Evolutionary conservation across 2,329 filamentous ascomycete species (phyloP).

Genomic region (Verticillium nubilum): DNA sequence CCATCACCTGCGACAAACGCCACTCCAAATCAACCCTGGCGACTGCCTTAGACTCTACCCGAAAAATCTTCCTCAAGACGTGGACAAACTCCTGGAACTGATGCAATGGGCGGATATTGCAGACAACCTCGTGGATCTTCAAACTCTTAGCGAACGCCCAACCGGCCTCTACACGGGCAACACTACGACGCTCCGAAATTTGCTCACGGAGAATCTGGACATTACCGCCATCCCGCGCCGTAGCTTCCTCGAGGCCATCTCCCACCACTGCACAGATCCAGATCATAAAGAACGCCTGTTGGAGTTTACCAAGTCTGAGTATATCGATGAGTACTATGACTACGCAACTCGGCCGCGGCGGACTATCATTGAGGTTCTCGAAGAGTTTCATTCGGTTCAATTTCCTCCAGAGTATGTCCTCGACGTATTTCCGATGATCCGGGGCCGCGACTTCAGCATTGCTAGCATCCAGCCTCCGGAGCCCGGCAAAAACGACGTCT

Average conservation of each 20-base stretch:
- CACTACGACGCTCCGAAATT: conserved; percentile 60
- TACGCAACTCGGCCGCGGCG: conserved; percentile 88
- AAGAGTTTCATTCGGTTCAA: conserved; percentile 81
- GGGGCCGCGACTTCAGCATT: conserved; percentile 92
- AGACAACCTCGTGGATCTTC: conserved; percentile 37
- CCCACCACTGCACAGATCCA: conserved; percentile 65
- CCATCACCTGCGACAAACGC: conserved; percentile 12
- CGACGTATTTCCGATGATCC: conserved; percentile 72
- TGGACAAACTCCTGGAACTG: conserved; percentile 68
- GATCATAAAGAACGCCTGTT: conserved; percentile 75
- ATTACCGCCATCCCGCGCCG: conserved; percentile 85
- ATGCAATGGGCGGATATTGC: conserved; percentile 76
- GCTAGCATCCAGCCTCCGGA: conserved; percentile 59
- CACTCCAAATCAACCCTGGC: conserved; percentile 51
- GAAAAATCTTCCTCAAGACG: conserved; percentile 79
- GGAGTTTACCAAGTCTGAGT: conserved; percentile 76
- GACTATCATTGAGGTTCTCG: conserved; percentile 85
- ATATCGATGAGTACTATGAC: conserved; percentile 89
- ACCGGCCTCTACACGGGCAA: conserved; percentile 29
- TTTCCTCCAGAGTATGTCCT: conserved; percentile 71
- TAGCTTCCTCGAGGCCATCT: conserved; percentile 75
- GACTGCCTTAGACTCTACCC: conserved; percentile 79
- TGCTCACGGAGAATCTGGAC: conserved; percentile 81
- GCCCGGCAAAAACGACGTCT: conserved; percentile 14
- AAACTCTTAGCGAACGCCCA: conserved; percentile 7